Percentiles rank a stretch among this genome's conserved stretches.
Conservation (phyloP, 2,329 filamentous ascomycete species). For the Phialocephala subalpina region DNA sequence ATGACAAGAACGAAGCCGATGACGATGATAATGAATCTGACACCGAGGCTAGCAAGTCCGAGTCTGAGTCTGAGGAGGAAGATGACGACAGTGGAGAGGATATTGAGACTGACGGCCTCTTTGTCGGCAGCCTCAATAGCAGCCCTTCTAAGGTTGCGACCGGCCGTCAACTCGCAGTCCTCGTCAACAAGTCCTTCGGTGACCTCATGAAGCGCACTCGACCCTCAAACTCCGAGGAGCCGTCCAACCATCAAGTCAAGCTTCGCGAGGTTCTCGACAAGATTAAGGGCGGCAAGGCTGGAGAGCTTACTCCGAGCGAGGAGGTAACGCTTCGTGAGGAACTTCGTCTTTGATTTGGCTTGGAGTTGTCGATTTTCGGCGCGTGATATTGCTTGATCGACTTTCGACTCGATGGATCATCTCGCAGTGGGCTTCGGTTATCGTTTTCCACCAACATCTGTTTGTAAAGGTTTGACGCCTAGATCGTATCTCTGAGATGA, state of each 20-base stretch:
- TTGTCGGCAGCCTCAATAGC: not conserved
- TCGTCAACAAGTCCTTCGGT: not conserved
- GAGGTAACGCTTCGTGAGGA: not conserved
- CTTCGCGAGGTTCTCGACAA: not conserved
- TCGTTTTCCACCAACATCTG: too few relatives aligned
- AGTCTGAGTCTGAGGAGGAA: not conserved
- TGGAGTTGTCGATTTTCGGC: not conserved
- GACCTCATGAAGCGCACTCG: not conserved
- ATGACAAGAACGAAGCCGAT: not conserved
- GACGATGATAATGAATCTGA: not conserved
- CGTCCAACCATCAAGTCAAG: not conserved
- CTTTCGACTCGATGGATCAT: too few relatives aligned
- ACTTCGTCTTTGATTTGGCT: not conserved
- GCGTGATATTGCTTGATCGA: not conserved
- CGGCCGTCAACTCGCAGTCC: not conserved
- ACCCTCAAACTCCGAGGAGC: not conserved
- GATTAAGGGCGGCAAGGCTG: not conserved
- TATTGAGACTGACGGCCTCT: not conserved
- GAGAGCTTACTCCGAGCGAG: not conserved
- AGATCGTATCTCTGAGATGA: too few relatives aligned
- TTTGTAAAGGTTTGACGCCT: too few relatives aligned
- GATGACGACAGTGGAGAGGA: not conserved
- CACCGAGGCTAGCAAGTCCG: not conserved
- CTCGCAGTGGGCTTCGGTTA: too few relatives aligned
- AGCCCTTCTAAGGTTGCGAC: not conserved